Evolutionary conservation across 345 rosid genomes (phyloP).

Genomic region (thale cress (Arabidopsis thaliana)): DNA sequence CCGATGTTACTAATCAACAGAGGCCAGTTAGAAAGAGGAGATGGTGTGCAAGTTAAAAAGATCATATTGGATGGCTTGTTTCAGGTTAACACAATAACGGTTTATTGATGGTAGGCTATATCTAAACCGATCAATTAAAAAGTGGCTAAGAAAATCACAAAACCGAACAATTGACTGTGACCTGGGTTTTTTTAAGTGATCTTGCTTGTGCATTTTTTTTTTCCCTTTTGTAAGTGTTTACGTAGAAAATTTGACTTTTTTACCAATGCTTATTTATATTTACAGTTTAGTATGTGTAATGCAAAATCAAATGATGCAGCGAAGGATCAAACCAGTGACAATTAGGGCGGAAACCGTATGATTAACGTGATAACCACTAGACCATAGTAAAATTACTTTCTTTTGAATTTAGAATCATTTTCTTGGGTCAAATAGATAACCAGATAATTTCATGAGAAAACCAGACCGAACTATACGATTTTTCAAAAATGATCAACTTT

Average conservation of each 20-base stretch:
- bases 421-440: too few relatives aligned
- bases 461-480: slow-evolving; percentile 13
- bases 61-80: not conserved
- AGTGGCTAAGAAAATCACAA: slow-evolving; percentile 8
- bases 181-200: not conserved
- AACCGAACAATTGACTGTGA: not conserved
- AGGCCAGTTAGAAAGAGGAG: slow-evolving; percentile 65
- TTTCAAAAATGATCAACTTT: not conserved
- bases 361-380: not conserved
- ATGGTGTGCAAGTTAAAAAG: slow-evolving; percentile 54
- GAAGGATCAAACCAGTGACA: not conserved
- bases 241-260: slow-evolving; percentile 10
- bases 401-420: too few relatives aligned
- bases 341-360: not conserved
- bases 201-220: not conserved
- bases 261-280: not conserved
- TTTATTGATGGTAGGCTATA: not conserved
- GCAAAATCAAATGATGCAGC: not conserved
- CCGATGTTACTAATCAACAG: slow-evolving; percentile 42
- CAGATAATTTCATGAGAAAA: not conserved
- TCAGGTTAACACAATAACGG: slow-evolving; percentile 4
- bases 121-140: slow-evolving; percentile 6
- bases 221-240: not conserved
- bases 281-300: not conserved
- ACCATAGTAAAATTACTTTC: too few relatives aligned